Base-by-base conservation (phyloP, 1,139 yeast species). In the Casaregolazyma suthepensis region DNA sequence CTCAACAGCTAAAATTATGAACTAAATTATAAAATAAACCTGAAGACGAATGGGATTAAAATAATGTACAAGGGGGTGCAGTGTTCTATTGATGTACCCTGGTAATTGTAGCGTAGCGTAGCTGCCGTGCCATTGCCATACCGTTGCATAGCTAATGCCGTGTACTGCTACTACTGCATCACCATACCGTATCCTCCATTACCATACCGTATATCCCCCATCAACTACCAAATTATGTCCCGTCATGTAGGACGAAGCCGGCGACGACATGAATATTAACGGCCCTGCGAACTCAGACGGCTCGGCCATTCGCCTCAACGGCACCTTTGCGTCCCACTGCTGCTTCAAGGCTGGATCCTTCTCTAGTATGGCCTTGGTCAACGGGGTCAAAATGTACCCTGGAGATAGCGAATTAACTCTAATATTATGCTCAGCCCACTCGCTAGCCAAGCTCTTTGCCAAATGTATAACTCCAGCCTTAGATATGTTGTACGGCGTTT, bases 391-490 rank as follows among this genome's bases (percentile, higher is more conserved):
- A 59, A 87, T 85, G 73, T 87, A 87, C 49, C 96, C 96, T 31
- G 96, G 96, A 37, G 90, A 83, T 52, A 87, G 71, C 29, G 89
- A 75, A 72, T 87, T 87, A 59, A 87, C 90, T 69, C 96, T 78
- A 68, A 85, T 82, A 51, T 84, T 83, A 66, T 82, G 80, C 53
- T 80, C 76, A 40, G 95, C 88, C 95, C 96, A 88, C 70, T 88
- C 96, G 50, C 84, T 81, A 15, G 94, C 95, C 58, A 88, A 75
- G 1, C 91, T 81, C 70, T 79, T 83, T 56, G 85, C 82, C 70
- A 86, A 75, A 69, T 87, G 95, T 58, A 85, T 80, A 50, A 85
- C 88, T 52, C 93, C 96, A 20, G 96, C 94, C 73, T 87, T 87
- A 61, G 93, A 83, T 71, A 87, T 84, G 72, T 87, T 87, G 75